Evolutionary conservation across 2,329 filamentous ascomycete species (phyloP).

Genomic region (Alternaria solani): DNA sequence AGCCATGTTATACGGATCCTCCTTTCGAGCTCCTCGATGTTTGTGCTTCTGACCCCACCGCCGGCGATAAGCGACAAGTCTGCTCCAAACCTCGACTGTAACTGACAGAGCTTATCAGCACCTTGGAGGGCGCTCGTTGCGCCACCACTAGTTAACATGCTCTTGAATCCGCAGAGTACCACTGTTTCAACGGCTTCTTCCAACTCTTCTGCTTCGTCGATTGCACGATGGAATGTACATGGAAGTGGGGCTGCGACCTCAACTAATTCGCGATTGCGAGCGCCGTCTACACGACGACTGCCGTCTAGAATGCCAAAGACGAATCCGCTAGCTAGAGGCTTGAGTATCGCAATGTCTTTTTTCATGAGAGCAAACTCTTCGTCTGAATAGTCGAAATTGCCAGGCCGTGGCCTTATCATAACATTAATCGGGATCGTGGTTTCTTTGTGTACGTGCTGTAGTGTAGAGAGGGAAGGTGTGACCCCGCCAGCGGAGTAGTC

Average conservation of each 20-base stretch:
- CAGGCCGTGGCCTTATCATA: constrained; percentile 62
- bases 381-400: constrained; percentile 56
- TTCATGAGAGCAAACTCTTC: constrained; percentile 57
- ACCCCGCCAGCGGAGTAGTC: constrained; percentile 53
- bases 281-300: constrained; percentile 49
- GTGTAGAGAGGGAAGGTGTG: constrained; percentile 48
- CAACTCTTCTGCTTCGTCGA: constrained; percentile 54
- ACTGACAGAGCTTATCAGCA: constrained; percentile 38
- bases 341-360: constrained; percentile 48
- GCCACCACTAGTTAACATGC: constrained; percentile 61
- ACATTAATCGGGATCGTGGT: constrained; percentile 56
- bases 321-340: constrained; percentile 56
- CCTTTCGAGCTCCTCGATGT: constrained; percentile 49
- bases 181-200: constrained; percentile 48
- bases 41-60: constrained; percentile 59
- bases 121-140: constrained; percentile 47
- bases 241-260: constrained; percentile 52
- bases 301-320: constrained; percentile 60
- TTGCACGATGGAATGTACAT: constrained; percentile 65
- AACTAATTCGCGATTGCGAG: constrained; percentile 55
- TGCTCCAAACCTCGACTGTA: constrained; percentile 40
- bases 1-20: constrained; percentile 46
- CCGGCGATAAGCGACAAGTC: constrained; percentile 59
- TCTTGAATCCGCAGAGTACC: constrained; percentile 55
- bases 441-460: constrained; percentile 35